phyloP scores from a whole-genome alignment of 441 rosid species.

The Oxalis stricta region DNA sequence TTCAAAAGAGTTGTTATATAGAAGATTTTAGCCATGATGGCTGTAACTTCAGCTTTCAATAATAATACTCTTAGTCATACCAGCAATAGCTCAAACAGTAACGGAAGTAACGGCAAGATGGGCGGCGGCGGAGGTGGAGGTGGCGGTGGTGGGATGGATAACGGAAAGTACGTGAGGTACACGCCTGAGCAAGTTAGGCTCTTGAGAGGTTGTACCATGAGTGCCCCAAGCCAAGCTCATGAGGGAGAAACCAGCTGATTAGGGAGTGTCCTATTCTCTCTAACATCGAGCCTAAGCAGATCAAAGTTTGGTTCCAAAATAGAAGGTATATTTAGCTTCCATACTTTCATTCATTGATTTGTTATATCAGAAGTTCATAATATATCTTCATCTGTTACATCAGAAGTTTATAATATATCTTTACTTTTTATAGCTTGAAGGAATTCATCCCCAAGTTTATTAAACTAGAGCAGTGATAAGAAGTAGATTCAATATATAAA shows the following conservation, averaged over 20 bases:
- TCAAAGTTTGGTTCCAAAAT: conserved; percentile 74
- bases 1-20: too few species aligned
- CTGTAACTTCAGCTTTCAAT: conserved; percentile 37
- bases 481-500: too few species aligned
- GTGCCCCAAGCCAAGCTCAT: conserved; percentile 64
- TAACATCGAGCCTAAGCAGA: conserved; percentile 67
- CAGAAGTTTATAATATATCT: too few species aligned
- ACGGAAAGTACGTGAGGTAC: conserved; percentile 61
- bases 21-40: conserved; percentile 58
- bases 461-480: too few species aligned
- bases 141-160: too few species aligned
- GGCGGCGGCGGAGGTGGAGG: too few species aligned
- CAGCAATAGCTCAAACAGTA: too few species aligned
- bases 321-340: conserved; percentile 25
- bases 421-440: too few species aligned
- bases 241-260: conserved; percentile 61
- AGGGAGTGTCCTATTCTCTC: conserved; percentile 64
- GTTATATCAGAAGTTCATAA: too few species aligned
- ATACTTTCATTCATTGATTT: background rate
- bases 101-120: conserved; percentile 18
- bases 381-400: too few species aligned
- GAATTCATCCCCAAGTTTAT: too few species aligned
- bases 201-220: conserved; percentile 59
- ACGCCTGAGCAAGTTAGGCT: conserved; percentile 65
- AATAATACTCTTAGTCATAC: too few species aligned